phyloP scores from a whole-genome alignment of 2,329 filamentous ascomycete genomes.

The Hypomyces rosellus region DNA sequence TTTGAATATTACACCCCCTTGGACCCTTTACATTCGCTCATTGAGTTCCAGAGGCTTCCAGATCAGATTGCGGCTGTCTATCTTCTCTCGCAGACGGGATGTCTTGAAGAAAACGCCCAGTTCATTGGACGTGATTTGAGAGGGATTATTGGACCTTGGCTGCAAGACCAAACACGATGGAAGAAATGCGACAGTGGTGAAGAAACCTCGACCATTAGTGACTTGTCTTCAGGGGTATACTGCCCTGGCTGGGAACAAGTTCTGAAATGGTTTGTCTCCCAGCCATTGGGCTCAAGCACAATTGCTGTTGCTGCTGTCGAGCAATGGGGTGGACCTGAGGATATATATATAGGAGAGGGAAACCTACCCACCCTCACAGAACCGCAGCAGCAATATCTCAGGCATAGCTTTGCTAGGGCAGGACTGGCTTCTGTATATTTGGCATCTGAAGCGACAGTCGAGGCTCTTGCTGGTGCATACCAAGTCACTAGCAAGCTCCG shows the following conservation, averaged over 20 bases:
- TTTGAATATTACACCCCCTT: conserved; percentile 60
- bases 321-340: conserved; percentile 67
- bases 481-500: conserved; percentile 51
- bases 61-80: conserved; percentile 54
- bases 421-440: conserved; percentile 63
- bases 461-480: conserved; percentile 56
- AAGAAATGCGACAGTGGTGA: conserved; percentile 16
- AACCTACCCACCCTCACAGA: conserved; percentile 53
- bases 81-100: conserved; percentile 53
- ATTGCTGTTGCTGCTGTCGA: conserved; percentile 58
- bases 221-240: conserved; percentile 24
- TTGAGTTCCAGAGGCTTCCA: conserved; percentile 56
- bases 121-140: conserved; percentile 58
- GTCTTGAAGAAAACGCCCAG: conserved; percentile 30
- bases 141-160: conserved; percentile 66
- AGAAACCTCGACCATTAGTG: conserved; percentile 10
- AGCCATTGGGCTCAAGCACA: conserved; percentile 54
- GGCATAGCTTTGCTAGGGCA: conserved; percentile 59
- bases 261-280: conserved; percentile 59
- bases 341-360: conserved; percentile 61
- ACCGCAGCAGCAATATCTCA: conserved; percentile 52
- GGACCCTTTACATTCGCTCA: conserved; percentile 46
- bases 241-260: conserved; percentile 63
- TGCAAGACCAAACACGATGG: conserved; percentile 59
- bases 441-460: conserved; percentile 51